phyloP scores from a whole-genome alignment of 2,329 filamentous ascomycete species.

The Lecanoromycetidae sp. region DNA sequence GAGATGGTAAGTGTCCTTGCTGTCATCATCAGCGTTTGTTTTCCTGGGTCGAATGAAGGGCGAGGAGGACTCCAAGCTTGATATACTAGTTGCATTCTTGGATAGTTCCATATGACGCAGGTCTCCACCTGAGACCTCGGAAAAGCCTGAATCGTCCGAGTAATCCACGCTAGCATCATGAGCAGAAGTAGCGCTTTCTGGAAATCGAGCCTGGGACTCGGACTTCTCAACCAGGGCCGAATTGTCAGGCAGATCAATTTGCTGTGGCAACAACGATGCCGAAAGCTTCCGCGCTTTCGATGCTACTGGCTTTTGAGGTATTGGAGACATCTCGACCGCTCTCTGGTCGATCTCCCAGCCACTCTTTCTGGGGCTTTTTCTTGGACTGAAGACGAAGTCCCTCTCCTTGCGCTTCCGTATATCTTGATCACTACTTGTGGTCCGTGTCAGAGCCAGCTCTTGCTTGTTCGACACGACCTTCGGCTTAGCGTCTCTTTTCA shows the following conservation, averaged over 20 bases:
- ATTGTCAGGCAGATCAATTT: background rate
- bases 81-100: background rate
- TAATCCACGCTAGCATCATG: background rate
- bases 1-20: too few relatives aligned
- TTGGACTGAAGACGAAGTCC: slow-evolving; percentile 36
- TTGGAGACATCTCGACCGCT: background rate
- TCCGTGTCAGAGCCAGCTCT: slow-evolving; percentile 16
- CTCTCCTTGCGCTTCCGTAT: slow-evolving; percentile 1
- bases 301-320: background rate
- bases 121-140: slow-evolving; percentile 6
- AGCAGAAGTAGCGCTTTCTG: background rate
- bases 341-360: background rate
- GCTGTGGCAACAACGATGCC: background rate
- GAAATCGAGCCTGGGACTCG: background rate
- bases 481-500: slow-evolving; percentile 27
- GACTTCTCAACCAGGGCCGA: background rate
- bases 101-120: background rate
- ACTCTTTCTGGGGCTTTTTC: slow-evolving; percentile 50
- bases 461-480: background rate
- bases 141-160: slow-evolving; percentile 9
- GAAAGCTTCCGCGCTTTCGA: background rate
- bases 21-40: too few relatives aligned
- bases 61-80: background rate
- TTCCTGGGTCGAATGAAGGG: background rate
- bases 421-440: background rate